Percentiles rank a stretch among this genome's conserved stretches.
Evolutionary conservation across 257 asterid species (phyloP).

Genomic region (Ocimum tenuiflorum): DNA sequence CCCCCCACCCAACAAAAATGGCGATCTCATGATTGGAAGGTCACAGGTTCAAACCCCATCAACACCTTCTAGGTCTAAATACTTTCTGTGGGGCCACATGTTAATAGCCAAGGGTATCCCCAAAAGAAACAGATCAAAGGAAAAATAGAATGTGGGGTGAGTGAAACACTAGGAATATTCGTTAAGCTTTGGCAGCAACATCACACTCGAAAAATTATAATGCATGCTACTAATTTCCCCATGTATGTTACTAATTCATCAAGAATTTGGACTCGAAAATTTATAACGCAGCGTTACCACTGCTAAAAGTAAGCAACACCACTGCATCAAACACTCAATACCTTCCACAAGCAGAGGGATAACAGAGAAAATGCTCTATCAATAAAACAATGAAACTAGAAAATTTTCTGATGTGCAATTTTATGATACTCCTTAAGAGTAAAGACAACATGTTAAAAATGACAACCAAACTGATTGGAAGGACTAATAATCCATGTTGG

Average conservation of each 20-base stretch:
- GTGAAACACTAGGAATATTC: background rate
- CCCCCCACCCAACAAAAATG: too few species aligned
- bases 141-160: background rate
- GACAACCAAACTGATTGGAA: background rate
- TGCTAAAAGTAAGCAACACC: background rate
- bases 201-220: background rate
- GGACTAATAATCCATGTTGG: background rate
- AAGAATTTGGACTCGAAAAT: background rate
- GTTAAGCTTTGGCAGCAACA: conserved; percentile 7
- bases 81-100: background rate
- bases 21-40: background rate
- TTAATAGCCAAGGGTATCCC: background rate
- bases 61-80: background rate
- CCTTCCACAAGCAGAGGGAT: background rate
- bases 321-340: conserved; percentile 4
- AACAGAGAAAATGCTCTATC: background rate
- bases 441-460: background rate
- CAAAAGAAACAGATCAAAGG: background rate
- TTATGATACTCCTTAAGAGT: background rate
- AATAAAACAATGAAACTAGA: background rate
- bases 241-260: background rate
- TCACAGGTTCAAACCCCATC: background rate
- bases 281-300: background rate
- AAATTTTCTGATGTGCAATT: background rate
- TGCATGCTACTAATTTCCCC: background rate